These are phyloP conservation scores for Pythium pyrilobum DNA, from an alignment of 352 stramenopile species.

Conservation along the genomic window DNA sequence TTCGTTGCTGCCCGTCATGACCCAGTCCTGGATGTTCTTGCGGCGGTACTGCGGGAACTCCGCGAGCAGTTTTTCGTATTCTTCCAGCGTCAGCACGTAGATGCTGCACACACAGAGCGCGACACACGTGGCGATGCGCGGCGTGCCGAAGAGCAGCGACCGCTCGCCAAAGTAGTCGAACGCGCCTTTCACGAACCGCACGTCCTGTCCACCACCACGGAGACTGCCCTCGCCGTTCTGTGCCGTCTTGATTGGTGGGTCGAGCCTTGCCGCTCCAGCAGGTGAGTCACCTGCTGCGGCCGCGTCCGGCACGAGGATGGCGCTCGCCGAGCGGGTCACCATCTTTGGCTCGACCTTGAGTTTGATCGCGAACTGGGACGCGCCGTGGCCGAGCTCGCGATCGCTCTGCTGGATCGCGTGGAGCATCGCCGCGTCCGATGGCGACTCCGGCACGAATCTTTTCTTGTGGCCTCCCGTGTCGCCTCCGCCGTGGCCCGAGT, in stretches of 20 bases:
- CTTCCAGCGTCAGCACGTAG: constrained; percentile 54
- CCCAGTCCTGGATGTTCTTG: constrained; percentile 57
- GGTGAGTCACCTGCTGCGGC: not conserved
- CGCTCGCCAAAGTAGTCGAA: constrained; percentile 78
- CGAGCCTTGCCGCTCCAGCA: too few species aligned
- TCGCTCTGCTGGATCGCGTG: constrained; percentile 1
- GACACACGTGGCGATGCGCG: constrained; percentile 59
- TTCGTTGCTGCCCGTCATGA: constrained; percentile 11
- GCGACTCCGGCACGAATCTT: not conserved
- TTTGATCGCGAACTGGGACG: not conserved
- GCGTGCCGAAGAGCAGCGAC: constrained; percentile 65
- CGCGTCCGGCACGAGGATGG: constrained; percentile 7
- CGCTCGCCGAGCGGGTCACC: not conserved
- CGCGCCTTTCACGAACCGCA: constrained; percentile 66
- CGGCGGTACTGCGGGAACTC: constrained; percentile 59
- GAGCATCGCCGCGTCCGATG: constrained; percentile 1
- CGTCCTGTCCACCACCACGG: constrained; percentile 1
- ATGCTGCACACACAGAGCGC: constrained; percentile 67
- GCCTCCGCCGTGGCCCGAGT: not conserved
- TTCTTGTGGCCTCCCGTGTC: not conserved
- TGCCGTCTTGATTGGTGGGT: too few species aligned
- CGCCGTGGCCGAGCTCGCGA: too few species aligned
- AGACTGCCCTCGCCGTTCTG: not conserved
- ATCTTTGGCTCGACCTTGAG: constrained; percentile 5
- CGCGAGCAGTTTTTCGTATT: constrained; percentile 62